Evolutionary conservation across 768 basidiomycete species (phyloP).

Genomic region (Pleurotus cornucopiae): DNA sequence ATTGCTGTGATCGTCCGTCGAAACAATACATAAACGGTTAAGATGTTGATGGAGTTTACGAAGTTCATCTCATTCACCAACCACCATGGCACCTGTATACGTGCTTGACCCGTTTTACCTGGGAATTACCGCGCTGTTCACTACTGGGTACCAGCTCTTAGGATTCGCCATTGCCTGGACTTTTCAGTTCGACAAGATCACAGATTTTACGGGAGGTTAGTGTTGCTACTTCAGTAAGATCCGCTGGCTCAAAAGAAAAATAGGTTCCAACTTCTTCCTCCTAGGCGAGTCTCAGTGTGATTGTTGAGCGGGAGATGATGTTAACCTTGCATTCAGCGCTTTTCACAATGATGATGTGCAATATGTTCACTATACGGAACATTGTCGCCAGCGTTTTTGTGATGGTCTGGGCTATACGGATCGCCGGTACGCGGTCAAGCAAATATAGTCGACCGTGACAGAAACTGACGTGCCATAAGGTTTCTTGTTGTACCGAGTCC

Average conservation of each 20-base stretch:
- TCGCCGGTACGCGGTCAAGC: conserved; percentile 37
- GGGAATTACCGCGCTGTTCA: conserved; percentile 45
- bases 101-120: conserved; percentile 33
- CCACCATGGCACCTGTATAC: conserved; percentile 3
- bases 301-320: background rate
- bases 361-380: conserved; percentile 56
- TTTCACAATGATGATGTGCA: conserved; percentile 57
- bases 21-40: background rate
- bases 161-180: conserved; percentile 69
- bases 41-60: background rate
- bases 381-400: conserved; percentile 53
- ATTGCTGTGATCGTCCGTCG: background rate
- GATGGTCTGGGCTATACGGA: conserved; percentile 62
- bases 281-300: conserved; percentile 34
- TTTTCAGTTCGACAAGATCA: conserved; percentile 70
- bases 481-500: conserved; percentile 65
- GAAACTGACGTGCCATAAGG: conserved; percentile 23
- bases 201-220: conserved; percentile 60
- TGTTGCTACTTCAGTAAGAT: conserved; percentile 5
- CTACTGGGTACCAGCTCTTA: conserved; percentile 51
- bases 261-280: conserved; percentile 64
- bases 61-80: background rate
- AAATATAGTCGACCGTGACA: background rate
- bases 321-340: conserved; percentile 35
- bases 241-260: background rate